Base-by-base conservation (phyloP, 2,329 filamentous ascomycete species). In the Cryphonectria carpinicola region DNA sequence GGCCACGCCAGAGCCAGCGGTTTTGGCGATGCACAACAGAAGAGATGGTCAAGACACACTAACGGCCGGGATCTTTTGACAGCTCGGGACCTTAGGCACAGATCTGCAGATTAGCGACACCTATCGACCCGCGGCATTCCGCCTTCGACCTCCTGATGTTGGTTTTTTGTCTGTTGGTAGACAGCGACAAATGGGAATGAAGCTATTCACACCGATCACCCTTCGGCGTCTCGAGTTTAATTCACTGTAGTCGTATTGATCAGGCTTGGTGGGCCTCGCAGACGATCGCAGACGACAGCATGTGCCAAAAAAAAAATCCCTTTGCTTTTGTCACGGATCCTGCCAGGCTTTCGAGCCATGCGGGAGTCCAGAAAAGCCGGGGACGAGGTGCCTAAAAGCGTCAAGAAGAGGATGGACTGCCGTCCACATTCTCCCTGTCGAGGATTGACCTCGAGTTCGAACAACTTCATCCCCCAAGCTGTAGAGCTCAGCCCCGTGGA, bases 171-270 rank as follows among this genome's bases (percentile, higher is more conserved):
- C 25, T 43, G 3, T 25, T 43, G 28, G 63, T 49, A 8, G 19
- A 22, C 46, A 22, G 22, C 46, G 19, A 49, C 25, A 22, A 39
- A 39, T 32, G 32, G 25, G 63, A 32, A 49, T 49, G 65, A 61
- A 28, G 65, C 56, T 67, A 67, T 67, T 61, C 65, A n/a, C 65
- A 67, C 63, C 19, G 17, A 13, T 49, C n/a, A n/a, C 25, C 41
- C 32, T 32, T n/a, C n/a, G 2, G 32, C 25, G 56, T 49, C 46
- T 49, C 22, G 6, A 39, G 43, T 19, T 19, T 19, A 46, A 13
- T n/a, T 25, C 32, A 32, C 32, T 32, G 32, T 39, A 39, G 37
- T 39, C 5, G 5, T 32, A 28, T 7, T 10, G 25, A 28, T 3
- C 13, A 13, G 14, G 54, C 25, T 32, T n/a, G n/a, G n/a, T n/a